Evolutionary conservation across 805 yeast genomes (phyloP).

Genomic region (Suhomyces canberraensis): DNA sequence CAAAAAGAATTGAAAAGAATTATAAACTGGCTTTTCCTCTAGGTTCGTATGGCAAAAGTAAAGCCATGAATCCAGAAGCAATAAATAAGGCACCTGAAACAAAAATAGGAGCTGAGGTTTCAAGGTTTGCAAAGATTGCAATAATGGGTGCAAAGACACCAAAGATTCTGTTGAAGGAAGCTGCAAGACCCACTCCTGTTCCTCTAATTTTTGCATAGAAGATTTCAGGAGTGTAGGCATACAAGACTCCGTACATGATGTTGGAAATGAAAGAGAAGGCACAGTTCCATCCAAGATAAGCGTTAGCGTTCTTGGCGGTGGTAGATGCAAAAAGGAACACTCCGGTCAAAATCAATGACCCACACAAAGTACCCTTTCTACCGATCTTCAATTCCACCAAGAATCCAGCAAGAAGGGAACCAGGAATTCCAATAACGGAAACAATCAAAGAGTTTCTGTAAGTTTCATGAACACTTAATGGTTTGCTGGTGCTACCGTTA

Average conservation of each 20-base stretch:
- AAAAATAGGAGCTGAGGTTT: conserved; percentile 59
- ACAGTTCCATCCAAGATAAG: conserved; percentile 49
- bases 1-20: too few relatives aligned
- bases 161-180: conserved; percentile 50
- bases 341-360: conserved; percentile 53
- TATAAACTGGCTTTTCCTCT: conserved; percentile 19
- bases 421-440: conserved; percentile 32
- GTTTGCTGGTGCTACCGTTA: conserved; percentile 19
- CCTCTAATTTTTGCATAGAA: conserved; percentile 49
- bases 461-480: conserved; percentile 30
- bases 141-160: conserved; percentile 60
- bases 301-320: conserved; percentile 50
- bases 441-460: conserved; percentile 32
- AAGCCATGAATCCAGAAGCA: conserved; percentile 33
- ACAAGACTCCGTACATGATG: conserved; percentile 54
- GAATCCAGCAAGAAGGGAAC: conserved; percentile 30
- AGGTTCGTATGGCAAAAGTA: conserved; percentile 51
- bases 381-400: conserved; percentile 41
- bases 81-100: conserved; percentile 58
- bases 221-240: conserved; percentile 66
- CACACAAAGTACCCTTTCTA: conserved; percentile 53
- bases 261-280: conserved; percentile 46
- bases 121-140: conserved; percentile 45
- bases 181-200: conserved; percentile 58
- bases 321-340: conserved; percentile 62